Base-by-base conservation (phyloP, 2,329 filamentous ascomycete genomes). In the Aspergillus ochraceus region DNA sequence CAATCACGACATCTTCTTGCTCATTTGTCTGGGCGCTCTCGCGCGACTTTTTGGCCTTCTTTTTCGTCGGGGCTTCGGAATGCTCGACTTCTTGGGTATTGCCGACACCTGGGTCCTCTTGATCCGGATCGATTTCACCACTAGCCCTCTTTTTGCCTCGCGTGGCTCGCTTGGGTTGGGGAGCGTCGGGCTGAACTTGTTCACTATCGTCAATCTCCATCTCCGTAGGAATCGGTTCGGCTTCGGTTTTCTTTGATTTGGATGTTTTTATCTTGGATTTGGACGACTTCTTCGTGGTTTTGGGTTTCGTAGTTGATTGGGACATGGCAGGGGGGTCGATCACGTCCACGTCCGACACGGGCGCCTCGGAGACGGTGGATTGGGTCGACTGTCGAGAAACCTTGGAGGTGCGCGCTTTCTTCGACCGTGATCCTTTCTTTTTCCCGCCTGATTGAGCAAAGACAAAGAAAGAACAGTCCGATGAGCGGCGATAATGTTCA, bases 381-480 rank as follows among this genome's bases (percentile, higher is more conserved):
- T 85, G 83, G 8, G 78, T 81, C 20, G 83, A 86, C n/a, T 83
- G 72, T 36, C 90, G 85, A 3, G 90, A 90, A 9, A 83, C 81
- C 72, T 92, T 93, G 22, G 91, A 95, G 49, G 81, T 75, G 63
- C 84, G 74, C 70, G 77, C 72, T 81, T 89, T 79, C 75, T 83
- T 78, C 70, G 83, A 52, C 54, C 79, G 79, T 6, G 83, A 74
- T 64, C 85, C 84, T 77, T 89, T 89, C 79, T 82, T 77, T 61
- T 69, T 85, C 78, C 68, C 83, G 8, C 82, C 69, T 11, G 69
- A 65, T 63, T 74, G 66, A 81, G 85, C 82, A 29, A 96, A 84
- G 1, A 81, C 77, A 71, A 98, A 98, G 79, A 96, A 98, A 14
- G 87, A 83, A 72, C 95, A 99, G 24, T 89, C 83, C 0, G 91